These are phyloP conservation scores for Acanthamoeba lenticulata DNA, from an alignment of 208 protist species.

Conservation along the genomic window DNA sequence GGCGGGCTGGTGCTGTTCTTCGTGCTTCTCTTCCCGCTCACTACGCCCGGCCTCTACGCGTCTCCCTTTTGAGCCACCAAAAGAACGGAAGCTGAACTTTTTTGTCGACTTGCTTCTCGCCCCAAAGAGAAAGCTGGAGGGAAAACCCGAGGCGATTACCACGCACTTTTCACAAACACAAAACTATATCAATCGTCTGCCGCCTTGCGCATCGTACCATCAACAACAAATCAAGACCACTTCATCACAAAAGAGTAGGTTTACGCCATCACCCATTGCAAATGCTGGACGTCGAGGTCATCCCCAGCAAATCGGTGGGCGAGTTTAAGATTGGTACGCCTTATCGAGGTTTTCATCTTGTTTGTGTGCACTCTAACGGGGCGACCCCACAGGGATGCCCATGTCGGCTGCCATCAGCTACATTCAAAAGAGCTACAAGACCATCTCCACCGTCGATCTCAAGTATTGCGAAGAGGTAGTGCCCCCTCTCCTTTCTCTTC, in stretches of 20 bases:
- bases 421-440: conserved; percentile 69
- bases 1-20: conserved; percentile 32
- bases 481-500: not conserved
- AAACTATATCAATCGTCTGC: not conserved
- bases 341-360: not conserved
- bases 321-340: conserved; percentile 57
- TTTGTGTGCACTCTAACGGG: too few species aligned
- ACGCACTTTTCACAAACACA: too few species aligned
- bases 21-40: conserved; percentile 64
- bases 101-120: not conserved
- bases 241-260: not conserved
- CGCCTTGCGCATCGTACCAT: too few species aligned
- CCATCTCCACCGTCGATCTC: conserved; percentile 18
- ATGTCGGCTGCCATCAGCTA: conserved; percentile 35
- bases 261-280: not conserved
- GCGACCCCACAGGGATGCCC: conserved; percentile 40
- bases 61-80: not conserved
- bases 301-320: conserved; percentile 45
- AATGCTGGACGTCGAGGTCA: conserved; percentile 45
- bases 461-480: conserved; percentile 65
- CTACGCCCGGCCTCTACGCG: conserved; percentile 18
- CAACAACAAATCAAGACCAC: too few species aligned
- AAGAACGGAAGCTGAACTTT: too few species aligned
- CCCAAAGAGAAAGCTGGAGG: not conserved
- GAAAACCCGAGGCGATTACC: not conserved